A percentile compares a stretch with the other conserved stretches of the same genome.
phyloP scores from a whole-genome alignment of 306 rosid species.

The Cyamopsis tetragonoloba region DNA sequence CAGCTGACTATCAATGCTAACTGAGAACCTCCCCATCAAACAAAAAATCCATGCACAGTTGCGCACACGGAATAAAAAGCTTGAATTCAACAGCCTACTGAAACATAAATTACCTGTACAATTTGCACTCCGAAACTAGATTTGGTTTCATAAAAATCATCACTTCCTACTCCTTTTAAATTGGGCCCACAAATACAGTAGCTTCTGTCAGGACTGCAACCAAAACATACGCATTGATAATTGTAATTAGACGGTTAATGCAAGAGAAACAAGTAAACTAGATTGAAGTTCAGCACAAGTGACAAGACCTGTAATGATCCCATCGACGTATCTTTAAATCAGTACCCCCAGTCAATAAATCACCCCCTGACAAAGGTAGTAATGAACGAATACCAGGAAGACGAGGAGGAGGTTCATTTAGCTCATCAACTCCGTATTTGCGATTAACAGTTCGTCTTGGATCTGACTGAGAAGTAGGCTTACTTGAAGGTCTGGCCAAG shows the following conservation, averaged over 20 bases:
- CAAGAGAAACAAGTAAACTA: conserved; percentile 13
- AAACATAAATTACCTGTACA: conserved; percentile 71
- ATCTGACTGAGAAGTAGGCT: conserved; percentile 53
- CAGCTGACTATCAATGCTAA: neutral
- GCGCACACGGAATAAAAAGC: neutral
- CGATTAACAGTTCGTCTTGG: conserved; percentile 70
- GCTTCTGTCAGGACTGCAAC: conserved; percentile 84
- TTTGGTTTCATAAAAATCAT: conserved; percentile 68
- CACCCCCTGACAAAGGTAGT: conserved; percentile 97
- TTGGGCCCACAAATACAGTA: conserved; percentile 91
- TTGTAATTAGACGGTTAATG: conserved; percentile 2
- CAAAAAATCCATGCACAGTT: conserved; percentile 16
- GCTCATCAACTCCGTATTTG: conserved; percentile 85
- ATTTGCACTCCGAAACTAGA: conserved; percentile 91
- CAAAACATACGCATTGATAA: conserved; percentile 1
- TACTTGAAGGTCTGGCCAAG: conserved; percentile 68
- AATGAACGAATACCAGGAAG: conserved; percentile 86
- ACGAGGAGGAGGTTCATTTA: conserved; percentile 80
- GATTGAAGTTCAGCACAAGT: conserved; percentile 19
- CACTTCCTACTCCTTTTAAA: conserved; percentile 69
- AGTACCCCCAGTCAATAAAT: conserved; percentile 88
- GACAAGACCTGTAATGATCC: conserved; percentile 92
- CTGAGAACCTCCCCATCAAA: neutral
- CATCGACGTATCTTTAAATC: conserved; percentile 94
- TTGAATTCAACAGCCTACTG: neutral